These are phyloP conservation scores for Malus sieversii DNA, from an alignment of 306 rosid genomes.

Conservation along the genomic window DNA sequence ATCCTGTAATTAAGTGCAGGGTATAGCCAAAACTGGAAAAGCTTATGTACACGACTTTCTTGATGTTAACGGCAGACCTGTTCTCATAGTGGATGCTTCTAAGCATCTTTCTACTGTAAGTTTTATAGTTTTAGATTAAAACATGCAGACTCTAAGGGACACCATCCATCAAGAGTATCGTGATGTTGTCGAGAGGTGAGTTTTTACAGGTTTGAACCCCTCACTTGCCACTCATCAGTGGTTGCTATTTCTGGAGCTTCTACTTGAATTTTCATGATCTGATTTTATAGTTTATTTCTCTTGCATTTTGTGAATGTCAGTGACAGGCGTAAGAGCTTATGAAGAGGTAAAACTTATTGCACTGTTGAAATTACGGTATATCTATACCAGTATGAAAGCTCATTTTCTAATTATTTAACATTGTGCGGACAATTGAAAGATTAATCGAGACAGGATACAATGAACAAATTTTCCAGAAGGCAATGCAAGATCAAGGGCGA, in stretches of 20 bases:
- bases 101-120: conserved; percentile 76
- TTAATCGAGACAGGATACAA: too few relatives aligned
- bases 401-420: too few relatives aligned
- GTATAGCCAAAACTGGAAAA: conserved; percentile 70
- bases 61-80: conserved; percentile 65
- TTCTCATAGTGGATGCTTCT: conserved; percentile 67
- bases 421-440: too few relatives aligned
- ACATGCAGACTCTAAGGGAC: conserved; percentile 62
- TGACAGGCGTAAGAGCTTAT: conserved; percentile 77
- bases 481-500: too few relatives aligned
- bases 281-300: neutral
- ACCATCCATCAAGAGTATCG: conserved; percentile 78
- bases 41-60: conserved; percentile 65
- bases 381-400: neutral
- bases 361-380: neutral
- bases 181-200: conserved; percentile 91
- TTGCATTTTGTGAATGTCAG: conserved; percentile 40
- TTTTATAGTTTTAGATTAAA: conserved; percentile 3
- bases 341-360: conserved; percentile 56
- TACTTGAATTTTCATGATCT: conserved; percentile 5
- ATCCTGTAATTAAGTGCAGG: neutral
- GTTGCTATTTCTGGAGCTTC: conserved; percentile 13
- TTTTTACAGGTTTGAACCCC: conserved; percentile 66
- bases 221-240: neutral
- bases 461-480: too few relatives aligned